Evolutionary conservation across 768 basidiomycete genomes (phyloP), one percentile per base, ranked within the genome.

Genomic region (Boletus edulis): DNA sequence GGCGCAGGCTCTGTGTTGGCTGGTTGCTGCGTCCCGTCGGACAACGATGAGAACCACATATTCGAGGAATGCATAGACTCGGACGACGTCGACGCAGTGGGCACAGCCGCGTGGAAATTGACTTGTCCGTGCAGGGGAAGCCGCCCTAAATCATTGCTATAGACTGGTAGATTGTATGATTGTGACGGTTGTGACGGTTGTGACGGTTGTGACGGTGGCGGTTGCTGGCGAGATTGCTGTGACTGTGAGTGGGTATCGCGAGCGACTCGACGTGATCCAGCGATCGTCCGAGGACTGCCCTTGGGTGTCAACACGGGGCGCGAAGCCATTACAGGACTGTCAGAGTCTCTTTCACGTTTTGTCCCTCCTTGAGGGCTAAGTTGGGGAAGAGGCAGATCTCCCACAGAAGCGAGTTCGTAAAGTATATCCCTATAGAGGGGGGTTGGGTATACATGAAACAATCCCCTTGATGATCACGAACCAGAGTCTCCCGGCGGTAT

Each of bases 331-430:
- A 59, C 45, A 4, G 82, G 77, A 57, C 76, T 79, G 51, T 86
- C 84, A 2, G 80, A 72, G 52, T 82, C 83, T 38, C 86, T 75
- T 46, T 84, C 85, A 17, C 88, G 84, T 55, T 90, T 89, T 58
- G 80, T 76, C 15, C 68, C 76, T 5, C 78, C 72, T 0, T 70
- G 63, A 5, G 84, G 82, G 49, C 79, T 82, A 0, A 76, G 63
- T 46, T 79, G 76, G 2, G 87, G 87, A 6, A 89, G 74, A 0
- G 86, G 87, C 0, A 89, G 75, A 22, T 89, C 85, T 3, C 87
- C 86, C 5, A 84, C 86, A 0, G 79, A 84, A 4, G 87, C 85
- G 1, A 90, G 74, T 59, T 90, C 86, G 58, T 82, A 88, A 18
- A 89, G 70, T 40, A 90, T 80, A 61, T 89, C 86, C 86, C 87